phyloP scores from a whole-genome alignment of 1,284 basidiomycete species.

The Wolfiporia cocos region DNA sequence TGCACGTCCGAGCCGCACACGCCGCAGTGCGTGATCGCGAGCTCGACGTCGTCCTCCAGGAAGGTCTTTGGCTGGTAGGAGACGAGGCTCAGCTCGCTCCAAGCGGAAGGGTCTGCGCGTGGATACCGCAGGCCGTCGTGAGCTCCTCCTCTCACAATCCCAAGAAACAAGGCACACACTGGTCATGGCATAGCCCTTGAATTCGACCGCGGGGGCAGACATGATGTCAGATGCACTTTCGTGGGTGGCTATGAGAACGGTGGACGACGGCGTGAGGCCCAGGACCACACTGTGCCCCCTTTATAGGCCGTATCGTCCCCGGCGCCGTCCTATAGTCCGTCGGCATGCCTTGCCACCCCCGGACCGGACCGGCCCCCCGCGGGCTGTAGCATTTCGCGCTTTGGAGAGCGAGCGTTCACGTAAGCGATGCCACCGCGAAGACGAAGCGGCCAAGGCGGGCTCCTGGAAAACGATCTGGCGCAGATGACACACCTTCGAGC shows the following conservation, averaged over 20 bases:
- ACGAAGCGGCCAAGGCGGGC: too few species aligned
- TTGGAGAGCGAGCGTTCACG: too few species aligned
- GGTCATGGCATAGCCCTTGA: constrained; percentile 20
- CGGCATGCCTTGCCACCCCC: not conserved
- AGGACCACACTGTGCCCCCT: not conserved
- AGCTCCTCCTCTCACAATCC: too few species aligned
- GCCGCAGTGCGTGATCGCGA: constrained; percentile 29
- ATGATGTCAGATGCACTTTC: not conserved
- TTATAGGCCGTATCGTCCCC: not conserved
- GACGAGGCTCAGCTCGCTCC: constrained; percentile 35
- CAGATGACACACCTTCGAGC: too few species aligned
- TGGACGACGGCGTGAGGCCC: not conserved
- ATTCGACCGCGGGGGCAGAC: constrained; percentile 13
- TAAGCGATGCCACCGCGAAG: too few species aligned
- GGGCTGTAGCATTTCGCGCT: too few species aligned
- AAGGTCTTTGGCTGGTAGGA: constrained; percentile 24
- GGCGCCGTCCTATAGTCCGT: not conserved
- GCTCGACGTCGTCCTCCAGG: constrained; percentile 25
- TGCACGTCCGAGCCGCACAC: constrained; percentile 46
- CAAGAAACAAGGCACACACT: too few species aligned
- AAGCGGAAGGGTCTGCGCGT: constrained; percentile 21
- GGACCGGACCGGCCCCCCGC: too few species aligned
- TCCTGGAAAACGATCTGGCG: too few species aligned
- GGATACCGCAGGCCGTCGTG: too few species aligned
- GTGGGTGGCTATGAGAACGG: not conserved